Percentiles rank a stretch among this genome's conserved stretches.
phyloP scores from a whole-genome alignment of 169 alveolate species.

The Amoebophrya sp. region DNA sequence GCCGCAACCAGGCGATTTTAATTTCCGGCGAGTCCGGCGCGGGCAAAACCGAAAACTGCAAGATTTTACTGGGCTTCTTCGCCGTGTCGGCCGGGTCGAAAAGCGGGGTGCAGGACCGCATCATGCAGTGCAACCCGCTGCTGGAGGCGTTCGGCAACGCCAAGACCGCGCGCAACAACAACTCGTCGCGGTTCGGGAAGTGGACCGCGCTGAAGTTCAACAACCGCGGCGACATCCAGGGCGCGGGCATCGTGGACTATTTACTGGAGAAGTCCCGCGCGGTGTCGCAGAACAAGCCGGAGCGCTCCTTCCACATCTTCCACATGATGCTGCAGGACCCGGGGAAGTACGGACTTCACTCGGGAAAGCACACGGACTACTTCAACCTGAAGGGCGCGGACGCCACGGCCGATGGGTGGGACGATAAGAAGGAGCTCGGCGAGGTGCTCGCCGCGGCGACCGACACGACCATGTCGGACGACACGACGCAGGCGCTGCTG shows the following conservation, averaged over 20 bases:
- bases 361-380: neutral
- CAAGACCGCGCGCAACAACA: conserved; percentile 87
- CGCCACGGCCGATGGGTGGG: neutral
- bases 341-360: neutral
- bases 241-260: conserved; percentile 63
- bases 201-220: conserved; percentile 69
- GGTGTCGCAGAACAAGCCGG: conserved; percentile 69
- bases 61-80: conserved; percentile 35
- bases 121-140: conserved; percentile 75
- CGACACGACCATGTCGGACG: neutral
- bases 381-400: neutral
- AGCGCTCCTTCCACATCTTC: conserved; percentile 85
- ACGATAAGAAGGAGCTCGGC: neutral
- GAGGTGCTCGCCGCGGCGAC: neutral
- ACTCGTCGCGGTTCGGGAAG: conserved; percentile 91
- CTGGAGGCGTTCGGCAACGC: conserved; percentile 96
- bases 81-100: neutral
- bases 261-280: conserved; percentile 90
- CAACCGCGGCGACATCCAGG: conserved; percentile 40
- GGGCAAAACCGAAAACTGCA: conserved; percentile 76
- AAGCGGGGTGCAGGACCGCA: neutral
- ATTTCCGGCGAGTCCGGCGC: conserved; percentile 80
- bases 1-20: conserved; percentile 53
- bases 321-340: conserved; percentile 34
- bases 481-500: neutral